Evolutionary conservation across 2,329 filamentous ascomycete species (phyloP).

Genomic region (Dichotomopilus funicola): DNA sequence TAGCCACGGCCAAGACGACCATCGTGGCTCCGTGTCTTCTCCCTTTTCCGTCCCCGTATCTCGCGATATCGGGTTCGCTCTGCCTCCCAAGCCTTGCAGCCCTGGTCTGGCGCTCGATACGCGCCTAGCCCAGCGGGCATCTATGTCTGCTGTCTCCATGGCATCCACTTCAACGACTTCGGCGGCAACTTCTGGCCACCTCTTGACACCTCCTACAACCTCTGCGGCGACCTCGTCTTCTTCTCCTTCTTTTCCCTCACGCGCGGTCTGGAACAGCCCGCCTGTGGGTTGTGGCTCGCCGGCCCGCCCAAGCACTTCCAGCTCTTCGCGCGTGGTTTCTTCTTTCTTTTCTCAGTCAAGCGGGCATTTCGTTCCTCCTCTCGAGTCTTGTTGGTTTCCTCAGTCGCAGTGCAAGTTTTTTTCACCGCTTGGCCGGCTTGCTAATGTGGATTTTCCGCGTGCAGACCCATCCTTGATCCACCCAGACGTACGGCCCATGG

Average conservation of each 20-base stretch:
- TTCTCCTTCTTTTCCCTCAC: slow-evolving; percentile 25
- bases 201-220: slow-evolving; percentile 28
- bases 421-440: slow-evolving; percentile 16
- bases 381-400: slow-evolving; percentile 49
- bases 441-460: slow-evolving; percentile 31
- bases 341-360: slow-evolving; percentile 48
- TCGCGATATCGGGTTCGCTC: slow-evolving; percentile 8
- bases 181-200: slow-evolving; percentile 25
- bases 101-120: slow-evolving; percentile 26
- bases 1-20: neutral
- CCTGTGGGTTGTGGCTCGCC: slow-evolving; percentile 21
- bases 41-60: slow-evolving; percentile 23
- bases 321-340: slow-evolving; percentile 29
- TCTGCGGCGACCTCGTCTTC: slow-evolving; percentile 28
- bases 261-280: slow-evolving; percentile 28
- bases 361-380: slow-evolving; percentile 46
- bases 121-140: slow-evolving; percentile 22
- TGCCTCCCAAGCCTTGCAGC: slow-evolving; percentile 7
- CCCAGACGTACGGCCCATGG: slow-evolving; percentile 45
- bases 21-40: slow-evolving; percentile 16
- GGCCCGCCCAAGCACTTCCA: slow-evolving; percentile 21
- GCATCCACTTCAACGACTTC: slow-evolving; percentile 23
- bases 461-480: slow-evolving; percentile 53
- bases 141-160: slow-evolving; percentile 21
- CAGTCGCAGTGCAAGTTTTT: slow-evolving; percentile 25